Base-by-base conservation (phyloP, 2,329 filamentous ascomycete species). In the Pyricularia sp. region DNA sequence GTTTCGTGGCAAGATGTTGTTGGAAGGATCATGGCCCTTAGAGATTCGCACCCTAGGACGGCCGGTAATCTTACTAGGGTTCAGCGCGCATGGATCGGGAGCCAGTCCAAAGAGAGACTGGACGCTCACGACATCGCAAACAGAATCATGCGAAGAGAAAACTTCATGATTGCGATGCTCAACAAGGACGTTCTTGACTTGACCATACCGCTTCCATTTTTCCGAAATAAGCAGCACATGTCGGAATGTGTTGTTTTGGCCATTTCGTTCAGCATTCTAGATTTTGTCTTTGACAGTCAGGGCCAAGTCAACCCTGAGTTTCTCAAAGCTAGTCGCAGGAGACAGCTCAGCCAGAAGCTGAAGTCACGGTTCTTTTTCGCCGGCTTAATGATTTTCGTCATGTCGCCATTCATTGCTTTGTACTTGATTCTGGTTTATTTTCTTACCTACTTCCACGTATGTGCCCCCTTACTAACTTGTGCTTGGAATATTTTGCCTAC, bases 61-160 rank as follows among this genome's bases (percentile, higher is more conserved):
- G 86, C 86, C 11, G 82, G 79, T 11, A 86, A 85, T 69, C 80
- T 88, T 70, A 83, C 84, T 0, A 80, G 80, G 3, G 80, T 79
- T 6, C 80, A 86, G 69, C 82, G 85, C 3, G 81, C 79, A n/a
- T 88, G 82, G 72, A 84, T 94, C 71, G 91, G 92, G 64, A 93
- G 89, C 70, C 93, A 96, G 76, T 96, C 93, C 26, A 97, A 97
- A 77, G 93, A 98, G 79, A 87, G 94, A 71, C 89, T 99, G 73
- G 95, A 97, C 78, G 95, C 95, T 12, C 93, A 97, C 74, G 95
- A 97, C 75, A 98, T 99, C 77, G 95, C 95, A 7, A 99, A 98
- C 76, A 88, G 95, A 36, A 81, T 99, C 64, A 98, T 99, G 95
- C 90, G 95, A 70, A 91, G 92, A 75, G 94, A 97, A 71, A 99